Evolutionary conservation across 1,284 basidiomycete genomes (phyloP).

Genomic region (Fomitopsis pinicola): DNA sequence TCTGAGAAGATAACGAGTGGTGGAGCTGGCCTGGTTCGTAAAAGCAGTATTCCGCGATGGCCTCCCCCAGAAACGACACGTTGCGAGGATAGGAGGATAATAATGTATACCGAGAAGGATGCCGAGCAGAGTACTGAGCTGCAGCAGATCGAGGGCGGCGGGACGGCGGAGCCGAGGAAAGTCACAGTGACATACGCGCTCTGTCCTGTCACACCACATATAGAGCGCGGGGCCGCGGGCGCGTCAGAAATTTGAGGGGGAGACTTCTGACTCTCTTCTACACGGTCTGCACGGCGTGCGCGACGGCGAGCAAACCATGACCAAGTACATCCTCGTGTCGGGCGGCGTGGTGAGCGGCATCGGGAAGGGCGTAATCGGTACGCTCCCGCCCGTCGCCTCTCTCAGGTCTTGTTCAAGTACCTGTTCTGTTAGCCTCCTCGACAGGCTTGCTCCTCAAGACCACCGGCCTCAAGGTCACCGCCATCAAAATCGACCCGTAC

Average conservation of each 20-base stretch:
- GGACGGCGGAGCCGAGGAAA: too few relatives aligned
- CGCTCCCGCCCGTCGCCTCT: conserved; percentile 26
- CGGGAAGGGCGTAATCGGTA: conserved; percentile 93
- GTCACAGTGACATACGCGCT: neutral
- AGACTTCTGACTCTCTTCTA: conserved; percentile 7
- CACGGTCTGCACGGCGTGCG: conserved; percentile 11
- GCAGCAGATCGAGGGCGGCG: too few relatives aligned
- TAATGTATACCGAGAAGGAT: too few relatives aligned
- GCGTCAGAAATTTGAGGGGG: neutral
- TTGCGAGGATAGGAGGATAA: too few relatives aligned
- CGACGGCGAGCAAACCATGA: conserved; percentile 41
- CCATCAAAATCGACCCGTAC: conserved; percentile 99
- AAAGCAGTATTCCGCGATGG: too few relatives aligned
- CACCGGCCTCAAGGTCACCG: conserved; percentile 92
- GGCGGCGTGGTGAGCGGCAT: conserved; percentile 94
- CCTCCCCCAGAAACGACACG: too few relatives aligned
- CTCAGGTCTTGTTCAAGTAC: conserved; percentile 20
- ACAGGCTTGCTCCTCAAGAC: conserved; percentile 96
- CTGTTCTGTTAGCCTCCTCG: conserved; percentile 72
- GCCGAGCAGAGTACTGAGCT: too few relatives aligned
- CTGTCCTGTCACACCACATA: neutral
- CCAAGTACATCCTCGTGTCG: conserved; percentile 89
- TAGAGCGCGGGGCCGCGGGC: neutral
- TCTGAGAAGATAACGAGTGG: too few relatives aligned
- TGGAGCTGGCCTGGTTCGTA: too few relatives aligned